Evolutionary conservation across 345 rosid genomes (phyloP).

Genomic region (Brassica rapa): DNA sequence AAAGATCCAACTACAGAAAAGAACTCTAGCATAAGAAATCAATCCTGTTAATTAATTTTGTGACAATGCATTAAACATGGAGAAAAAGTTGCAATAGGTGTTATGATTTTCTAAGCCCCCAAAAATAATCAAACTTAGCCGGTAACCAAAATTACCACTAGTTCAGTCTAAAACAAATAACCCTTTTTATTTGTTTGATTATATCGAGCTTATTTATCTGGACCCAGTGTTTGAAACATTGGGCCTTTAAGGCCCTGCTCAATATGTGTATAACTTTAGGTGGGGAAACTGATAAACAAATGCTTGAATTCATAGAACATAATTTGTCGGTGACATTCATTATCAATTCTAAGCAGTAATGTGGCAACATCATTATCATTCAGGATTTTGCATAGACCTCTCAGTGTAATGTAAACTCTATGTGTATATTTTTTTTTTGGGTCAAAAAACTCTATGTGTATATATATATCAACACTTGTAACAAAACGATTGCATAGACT

Average conservation of each 20-base stretch:
- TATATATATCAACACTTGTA: no score
- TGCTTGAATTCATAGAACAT: neutral
- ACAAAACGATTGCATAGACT: no score
- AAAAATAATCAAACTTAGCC: neutral
- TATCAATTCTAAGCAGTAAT: neutral
- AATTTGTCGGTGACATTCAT: neutral
- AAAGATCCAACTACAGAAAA: neutral
- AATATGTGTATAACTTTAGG: neutral
- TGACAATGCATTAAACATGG: neutral
- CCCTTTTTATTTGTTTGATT: neutral
- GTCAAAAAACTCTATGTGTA: no score
- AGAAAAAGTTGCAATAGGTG: neutral
- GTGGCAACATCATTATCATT: neutral
- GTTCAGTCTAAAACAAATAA: neutral
- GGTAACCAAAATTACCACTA: neutral
- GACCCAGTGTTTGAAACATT: neutral
- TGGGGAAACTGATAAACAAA: neutral
- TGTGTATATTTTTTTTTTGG: no score
- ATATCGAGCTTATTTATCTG: neutral
- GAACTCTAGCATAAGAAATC: neutral
- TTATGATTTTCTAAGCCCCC: neutral
- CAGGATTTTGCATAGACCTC: neutral
- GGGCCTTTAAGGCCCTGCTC: neutral
- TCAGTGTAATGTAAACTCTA: neutral
- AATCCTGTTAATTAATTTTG: neutral